These are phyloP conservation scores for Saccharomycopsis malanga DNA, from an alignment of 805 yeast species.

Conservation along the genomic window DNA sequence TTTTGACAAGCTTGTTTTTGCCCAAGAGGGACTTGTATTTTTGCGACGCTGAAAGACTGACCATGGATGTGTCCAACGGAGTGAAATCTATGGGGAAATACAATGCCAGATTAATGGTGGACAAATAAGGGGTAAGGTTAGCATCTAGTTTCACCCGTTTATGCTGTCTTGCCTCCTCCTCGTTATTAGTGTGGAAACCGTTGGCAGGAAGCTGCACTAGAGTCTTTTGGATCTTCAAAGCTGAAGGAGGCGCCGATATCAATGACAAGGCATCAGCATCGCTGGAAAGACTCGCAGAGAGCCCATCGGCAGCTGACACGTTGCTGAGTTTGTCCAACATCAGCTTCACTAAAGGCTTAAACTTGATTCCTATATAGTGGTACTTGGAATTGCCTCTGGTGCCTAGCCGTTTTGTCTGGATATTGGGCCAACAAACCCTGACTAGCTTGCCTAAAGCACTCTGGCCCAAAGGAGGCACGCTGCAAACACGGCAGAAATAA, in stretches of 20 bases:
- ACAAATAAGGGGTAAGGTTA: neutral
- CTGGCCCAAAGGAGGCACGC: slow-evolving; percentile 50
- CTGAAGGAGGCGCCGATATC: neutral
- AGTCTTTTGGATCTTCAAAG: no score
- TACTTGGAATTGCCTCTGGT: slow-evolving; percentile 77
- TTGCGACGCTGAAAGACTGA: neutral
- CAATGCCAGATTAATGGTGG: neutral
- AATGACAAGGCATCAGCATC: neutral
- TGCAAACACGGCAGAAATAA: slow-evolving; percentile 33
- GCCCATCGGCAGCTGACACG: neutral
- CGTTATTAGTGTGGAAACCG: neutral
- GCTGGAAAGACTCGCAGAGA: neutral
- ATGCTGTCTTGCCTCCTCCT: neutral
- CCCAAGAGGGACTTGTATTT: neutral
- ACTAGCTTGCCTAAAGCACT: slow-evolving; percentile 77
- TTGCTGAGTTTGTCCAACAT: neutral
- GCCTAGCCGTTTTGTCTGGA: slow-evolving; percentile 74
- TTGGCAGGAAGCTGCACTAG: neutral
- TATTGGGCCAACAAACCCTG: slow-evolving; percentile 52
- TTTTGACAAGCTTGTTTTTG: neutral
- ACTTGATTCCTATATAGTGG: slow-evolving; percentile 70
- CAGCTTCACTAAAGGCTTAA: neutral
- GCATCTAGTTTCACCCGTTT: neutral
- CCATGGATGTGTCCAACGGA: neutral
- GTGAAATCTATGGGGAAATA: neutral